Conservation (phyloP, 768 basidiomycete species). For the Boletellus emodensis region DNA sequence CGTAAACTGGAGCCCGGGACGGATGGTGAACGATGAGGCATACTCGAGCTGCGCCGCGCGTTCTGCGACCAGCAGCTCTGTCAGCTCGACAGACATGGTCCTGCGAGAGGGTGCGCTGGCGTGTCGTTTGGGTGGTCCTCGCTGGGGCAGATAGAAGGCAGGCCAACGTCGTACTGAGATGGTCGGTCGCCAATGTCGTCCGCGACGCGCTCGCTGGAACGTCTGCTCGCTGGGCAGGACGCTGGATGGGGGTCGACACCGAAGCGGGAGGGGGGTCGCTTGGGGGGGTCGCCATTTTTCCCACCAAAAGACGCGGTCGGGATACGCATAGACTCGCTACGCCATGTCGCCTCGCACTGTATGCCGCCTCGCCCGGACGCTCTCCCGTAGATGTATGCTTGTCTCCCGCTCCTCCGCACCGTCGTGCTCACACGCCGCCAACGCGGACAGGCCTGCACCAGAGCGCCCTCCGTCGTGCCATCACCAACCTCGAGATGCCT, state of each 20-base stretch:
- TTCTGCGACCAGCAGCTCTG: slow-evolving; percentile 36
- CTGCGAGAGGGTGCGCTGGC: slow-evolving; percentile 1
- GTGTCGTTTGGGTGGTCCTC: neutral
- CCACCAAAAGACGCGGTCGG: neutral
- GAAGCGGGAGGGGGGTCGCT: slow-evolving; percentile 8
- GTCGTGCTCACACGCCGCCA: slow-evolving; percentile 3
- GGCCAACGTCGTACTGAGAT: neutral
- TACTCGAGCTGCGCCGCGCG: slow-evolving; percentile 34
- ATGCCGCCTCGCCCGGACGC: slow-evolving; percentile 10
- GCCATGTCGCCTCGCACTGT: slow-evolving; percentile 15
- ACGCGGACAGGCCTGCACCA: slow-evolving; percentile 42
- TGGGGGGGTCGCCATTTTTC: neutral
- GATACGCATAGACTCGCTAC: neutral
- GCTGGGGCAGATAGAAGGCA: neutral
- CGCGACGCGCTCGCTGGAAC: slow-evolving; percentile 8
- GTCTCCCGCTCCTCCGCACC: neutral
- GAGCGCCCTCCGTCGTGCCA: slow-evolving; percentile 48
- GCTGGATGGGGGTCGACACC: slow-evolving; percentile 10
- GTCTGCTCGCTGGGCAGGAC: neutral
- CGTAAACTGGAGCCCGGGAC: neutral
- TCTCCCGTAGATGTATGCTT: slow-evolving; percentile 25
- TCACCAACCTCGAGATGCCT: slow-evolving; percentile 84
- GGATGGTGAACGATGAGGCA: slow-evolving; percentile 4
- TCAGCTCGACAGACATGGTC: slow-evolving; percentile 24
- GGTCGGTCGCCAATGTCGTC: neutral